A percentile compares a stretch with the other conserved stretches of the same genome.
Evolutionary conservation across 345 rosid genomes (phyloP).

Genomic region (Eucalyptus marginata): DNA sequence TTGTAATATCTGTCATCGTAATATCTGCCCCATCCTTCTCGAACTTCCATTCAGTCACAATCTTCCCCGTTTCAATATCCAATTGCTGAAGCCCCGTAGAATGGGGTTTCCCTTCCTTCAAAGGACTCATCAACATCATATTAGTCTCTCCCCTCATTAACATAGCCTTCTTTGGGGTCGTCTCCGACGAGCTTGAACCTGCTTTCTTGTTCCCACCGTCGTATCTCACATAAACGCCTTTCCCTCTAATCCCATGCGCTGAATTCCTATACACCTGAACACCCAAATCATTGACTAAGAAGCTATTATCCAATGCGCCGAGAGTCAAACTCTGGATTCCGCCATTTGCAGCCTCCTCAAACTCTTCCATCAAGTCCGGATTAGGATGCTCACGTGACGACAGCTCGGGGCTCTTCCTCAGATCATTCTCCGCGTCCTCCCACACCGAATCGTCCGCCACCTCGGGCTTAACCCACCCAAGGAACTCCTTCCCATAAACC

Average conservation of each 20-base stretch:
- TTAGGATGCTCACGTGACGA: slow-evolving; percentile 12
- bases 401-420: slow-evolving; percentile 1
- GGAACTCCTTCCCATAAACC: slow-evolving; percentile 79
- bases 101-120: slow-evolving; percentile 58
- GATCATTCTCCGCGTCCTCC: slow-evolving; percentile 71
- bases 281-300: slow-evolving; percentile 79
- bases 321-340: slow-evolving; percentile 87
- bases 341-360: slow-evolving; percentile 82
- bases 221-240: slow-evolving; percentile 61
- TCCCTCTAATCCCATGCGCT: slow-evolving; percentile 64
- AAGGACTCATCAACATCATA: slow-evolving; percentile 95
- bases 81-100: slow-evolving; percentile 69
- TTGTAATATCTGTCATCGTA: slow-evolving; percentile 74
- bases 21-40: slow-evolving; percentile 87
- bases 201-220: slow-evolving; percentile 26
- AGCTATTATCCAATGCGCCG: slow-evolving; percentile 86
- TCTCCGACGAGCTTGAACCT: slow-evolving; percentile 7
- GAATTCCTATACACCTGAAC: slow-evolving; percentile 79
- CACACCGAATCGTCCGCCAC: slow-evolving; percentile 87
- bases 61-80: slow-evolving; percentile 81
- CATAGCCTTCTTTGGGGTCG: slow-evolving; percentile 73
- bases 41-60: slow-evolving; percentile 83
- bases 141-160: slow-evolving; percentile 93
- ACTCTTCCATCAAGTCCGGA: slow-evolving; percentile 57
- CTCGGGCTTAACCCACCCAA: slow-evolving; percentile 86